These are phyloP conservation scores for Ceratocystis destructans DNA, from an alignment of 2,329 filamentous ascomycete species.

Conservation along the genomic window DNA sequence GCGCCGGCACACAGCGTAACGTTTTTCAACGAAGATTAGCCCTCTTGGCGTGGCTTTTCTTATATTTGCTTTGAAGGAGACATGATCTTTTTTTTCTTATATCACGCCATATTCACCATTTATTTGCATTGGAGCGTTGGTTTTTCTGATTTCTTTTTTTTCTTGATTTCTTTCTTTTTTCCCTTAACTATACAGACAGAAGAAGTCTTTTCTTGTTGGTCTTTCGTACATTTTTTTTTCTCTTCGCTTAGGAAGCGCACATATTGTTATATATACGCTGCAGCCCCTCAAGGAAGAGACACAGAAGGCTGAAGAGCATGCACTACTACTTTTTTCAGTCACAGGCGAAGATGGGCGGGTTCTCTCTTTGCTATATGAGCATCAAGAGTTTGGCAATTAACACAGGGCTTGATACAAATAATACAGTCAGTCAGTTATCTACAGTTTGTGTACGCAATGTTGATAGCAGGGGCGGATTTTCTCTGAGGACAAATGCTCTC, in stretches of 20 bases:
- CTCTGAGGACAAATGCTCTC: no score
- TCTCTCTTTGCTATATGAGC: background rate
- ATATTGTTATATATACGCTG: background rate
- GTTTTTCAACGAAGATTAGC: conserved; percentile 16
- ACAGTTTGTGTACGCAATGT: background rate
- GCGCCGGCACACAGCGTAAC: conserved; percentile 34
- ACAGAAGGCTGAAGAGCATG: background rate
- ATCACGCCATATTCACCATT: background rate
- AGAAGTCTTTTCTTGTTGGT: background rate
- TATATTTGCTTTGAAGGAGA: background rate
- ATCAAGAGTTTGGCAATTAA: background rate
- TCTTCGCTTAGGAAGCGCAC: background rate
- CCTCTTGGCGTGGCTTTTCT: background rate
- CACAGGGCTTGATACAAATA: background rate
- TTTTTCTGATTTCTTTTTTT: background rate
- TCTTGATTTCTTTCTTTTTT: background rate
- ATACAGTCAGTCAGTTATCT: background rate
- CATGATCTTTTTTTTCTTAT: background rate
- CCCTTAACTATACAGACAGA: background rate
- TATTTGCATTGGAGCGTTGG: conserved; percentile 4
- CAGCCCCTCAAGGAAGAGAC: no score
- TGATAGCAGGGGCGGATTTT: no score
- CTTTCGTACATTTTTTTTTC: background rate
- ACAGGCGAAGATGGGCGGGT: background rate
- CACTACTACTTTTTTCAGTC: background rate